Base-by-base conservation (phyloP, 2,329 filamentous ascomycete species). In the Hymenoscyphus scutula region DNA sequence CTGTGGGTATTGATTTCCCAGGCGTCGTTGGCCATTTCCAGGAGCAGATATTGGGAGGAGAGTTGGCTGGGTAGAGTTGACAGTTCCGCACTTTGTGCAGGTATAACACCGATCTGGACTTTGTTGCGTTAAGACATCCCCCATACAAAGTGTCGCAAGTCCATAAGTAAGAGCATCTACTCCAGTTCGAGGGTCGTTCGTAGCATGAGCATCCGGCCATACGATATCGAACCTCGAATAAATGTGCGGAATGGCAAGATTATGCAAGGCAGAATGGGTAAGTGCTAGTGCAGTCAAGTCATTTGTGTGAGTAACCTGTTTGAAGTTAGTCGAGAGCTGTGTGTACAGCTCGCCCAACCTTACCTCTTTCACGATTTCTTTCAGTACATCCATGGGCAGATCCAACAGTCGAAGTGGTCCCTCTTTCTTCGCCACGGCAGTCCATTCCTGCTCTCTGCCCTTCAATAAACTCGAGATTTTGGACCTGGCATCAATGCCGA, bases 181-280 rank as follows among this genome's bases (percentile, higher is more conserved):
- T 62, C 88, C 89, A 48, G 86, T 86, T 53, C 87, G 82, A 60
- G 88, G 86, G 69, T 89, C 85, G 1, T 83, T 79, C 8, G 85
- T 81, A 7, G 83, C 80, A 66, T 84, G 82, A 34, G 84, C 85
- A 71, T 94, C 90, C 0, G 91, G 91, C 91, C 91, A 95, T 51
- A 94, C 89, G 67, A 95, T 95, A 72, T 95, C 91, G 76, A 95
- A 95, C 64, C 89, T 85, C 19, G 89, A 89, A 77, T 95, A 95
- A 67, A 95, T 92, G 70, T 88, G 86, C 19, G 91, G 90, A 27
- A 91, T 87, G 0, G 89, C 85, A 60, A 95, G 82, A 53, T 82
- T 81, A 76, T 95, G 89, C 13, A 96, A 82, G 30, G 88, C 87
- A 15, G 90, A 92, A 76, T 92, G 90, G 53, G 90, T 89, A 63